Conservation (phyloP, 495 filamentous ascomycete genomes). For the Penicillium ucsense region DNA sequence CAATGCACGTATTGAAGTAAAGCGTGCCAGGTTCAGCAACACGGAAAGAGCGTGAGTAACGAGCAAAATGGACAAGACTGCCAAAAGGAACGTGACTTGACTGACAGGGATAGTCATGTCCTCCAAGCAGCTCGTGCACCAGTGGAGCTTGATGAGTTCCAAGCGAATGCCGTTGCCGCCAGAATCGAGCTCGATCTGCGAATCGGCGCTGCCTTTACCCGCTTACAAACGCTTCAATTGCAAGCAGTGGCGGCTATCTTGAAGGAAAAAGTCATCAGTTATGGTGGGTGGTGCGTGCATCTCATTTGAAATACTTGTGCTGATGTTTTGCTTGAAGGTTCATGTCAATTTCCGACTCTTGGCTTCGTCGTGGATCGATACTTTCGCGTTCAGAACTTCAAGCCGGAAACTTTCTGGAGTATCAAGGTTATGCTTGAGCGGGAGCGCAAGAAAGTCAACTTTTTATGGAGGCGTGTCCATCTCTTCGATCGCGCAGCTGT, state of each 20-base stretch:
- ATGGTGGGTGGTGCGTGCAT: slow-evolving; percentile 45
- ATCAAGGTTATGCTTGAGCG: slow-evolving; percentile 76
- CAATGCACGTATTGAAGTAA: slow-evolving; percentile 67
- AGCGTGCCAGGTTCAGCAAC: slow-evolving; percentile 86
- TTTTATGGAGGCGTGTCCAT: slow-evolving; percentile 72
- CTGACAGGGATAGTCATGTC: slow-evolving; percentile 48
- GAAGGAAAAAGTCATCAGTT: slow-evolving; percentile 62
- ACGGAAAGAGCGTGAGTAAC: slow-evolving; percentile 74
- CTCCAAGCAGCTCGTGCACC: slow-evolving; percentile 72
- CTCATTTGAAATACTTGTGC: neutral
- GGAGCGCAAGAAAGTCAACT: slow-evolving; percentile 71
- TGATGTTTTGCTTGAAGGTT: slow-evolving; percentile 46
- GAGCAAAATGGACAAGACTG: neutral
- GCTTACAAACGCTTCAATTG: slow-evolving; percentile 71
- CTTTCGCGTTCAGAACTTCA: slow-evolving; percentile 83
- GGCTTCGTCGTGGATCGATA: slow-evolving; percentile 97
- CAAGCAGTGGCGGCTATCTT: slow-evolving; percentile 54
- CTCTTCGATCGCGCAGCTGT: slow-evolving; percentile 84
- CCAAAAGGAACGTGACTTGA: neutral
- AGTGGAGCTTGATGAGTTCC: slow-evolving; percentile 68
- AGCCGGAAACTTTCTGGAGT: slow-evolving; percentile 84
- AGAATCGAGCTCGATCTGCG: slow-evolving; percentile 89
- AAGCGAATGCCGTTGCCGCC: slow-evolving; percentile 80
- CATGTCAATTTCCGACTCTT: slow-evolving; percentile 93
- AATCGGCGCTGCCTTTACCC: slow-evolving; percentile 84